phyloP scores from a whole-genome alignment of 306 rosid species.

The Trifolium dubium region DNA sequence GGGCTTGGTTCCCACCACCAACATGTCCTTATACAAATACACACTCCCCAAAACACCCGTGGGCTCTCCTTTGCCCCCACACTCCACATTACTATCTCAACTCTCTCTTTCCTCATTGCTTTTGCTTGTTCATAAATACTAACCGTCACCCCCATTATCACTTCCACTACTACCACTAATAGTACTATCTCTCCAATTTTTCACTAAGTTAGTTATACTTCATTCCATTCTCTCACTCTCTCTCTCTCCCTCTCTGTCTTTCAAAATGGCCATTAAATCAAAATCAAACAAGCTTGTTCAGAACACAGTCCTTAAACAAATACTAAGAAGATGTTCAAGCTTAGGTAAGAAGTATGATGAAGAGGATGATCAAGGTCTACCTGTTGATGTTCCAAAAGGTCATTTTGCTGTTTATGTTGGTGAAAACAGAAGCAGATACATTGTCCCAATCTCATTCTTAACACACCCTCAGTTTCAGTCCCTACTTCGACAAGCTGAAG shows the following conservation, averaged over 20 bases:
- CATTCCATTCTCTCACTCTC: background rate
- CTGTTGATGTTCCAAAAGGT: slow-evolving; percentile 86
- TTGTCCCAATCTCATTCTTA: slow-evolving; percentile 83
- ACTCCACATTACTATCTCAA: slow-evolving; percentile 44
- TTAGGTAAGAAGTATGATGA: slow-evolving; percentile 57
- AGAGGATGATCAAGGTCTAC: slow-evolving; percentile 45
- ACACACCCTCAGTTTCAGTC: slow-evolving; percentile 78
- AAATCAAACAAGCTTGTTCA: slow-evolving; percentile 71
- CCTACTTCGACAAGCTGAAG: slow-evolving; percentile 88
- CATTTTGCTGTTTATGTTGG: slow-evolving; percentile 94
- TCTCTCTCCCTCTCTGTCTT: slow-evolving; percentile 2
- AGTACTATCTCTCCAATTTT: background rate
- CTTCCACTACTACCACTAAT: slow-evolving; percentile 27
- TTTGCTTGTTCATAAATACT: slow-evolving; percentile 56
- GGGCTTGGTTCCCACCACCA: slow-evolving; percentile 5
- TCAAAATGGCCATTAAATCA: slow-evolving; percentile 65
- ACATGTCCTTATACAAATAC: background rate
- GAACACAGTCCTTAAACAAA: slow-evolving; percentile 70
- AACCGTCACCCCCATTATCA: slow-evolving; percentile 18
- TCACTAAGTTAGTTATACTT: background rate
- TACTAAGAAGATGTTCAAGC: slow-evolving; percentile 81
- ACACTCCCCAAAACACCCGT: slow-evolving; percentile 16
- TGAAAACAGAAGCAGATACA: slow-evolving; percentile 76
- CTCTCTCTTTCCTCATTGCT: background rate
- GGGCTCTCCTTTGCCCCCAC: slow-evolving; percentile 41